phyloP scores from a whole-genome alignment of 2,329 filamentous ascomycete species.

The Trichoderma simmonsii region DNA sequence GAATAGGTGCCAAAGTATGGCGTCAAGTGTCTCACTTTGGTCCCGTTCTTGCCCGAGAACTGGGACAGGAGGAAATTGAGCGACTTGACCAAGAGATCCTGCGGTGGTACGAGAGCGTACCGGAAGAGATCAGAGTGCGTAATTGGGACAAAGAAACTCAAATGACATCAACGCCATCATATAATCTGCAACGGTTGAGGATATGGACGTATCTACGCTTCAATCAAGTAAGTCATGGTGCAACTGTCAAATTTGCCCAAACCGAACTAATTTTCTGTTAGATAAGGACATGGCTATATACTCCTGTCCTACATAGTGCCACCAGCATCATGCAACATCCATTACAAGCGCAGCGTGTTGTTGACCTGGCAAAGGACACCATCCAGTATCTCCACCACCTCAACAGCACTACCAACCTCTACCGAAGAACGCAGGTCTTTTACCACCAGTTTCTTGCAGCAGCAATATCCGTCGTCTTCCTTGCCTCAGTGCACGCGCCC shows the following conservation, averaged over 20 bases:
- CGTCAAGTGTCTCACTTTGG: constrained; percentile 70
- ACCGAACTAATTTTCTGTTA: constrained; percentile 22
- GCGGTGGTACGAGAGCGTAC: constrained; percentile 81
- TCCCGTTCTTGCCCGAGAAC: constrained; percentile 55
- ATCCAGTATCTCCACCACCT: constrained; percentile 68
- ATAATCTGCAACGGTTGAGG: constrained; percentile 69
- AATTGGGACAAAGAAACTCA: constrained; percentile 55
- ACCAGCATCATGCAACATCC: constrained; percentile 78
- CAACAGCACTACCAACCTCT: constrained; percentile 69
- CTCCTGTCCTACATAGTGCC: constrained; percentile 79
- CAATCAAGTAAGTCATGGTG: constrained; percentile 58
- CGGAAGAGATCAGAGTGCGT: constrained; percentile 54
- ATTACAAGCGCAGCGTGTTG: constrained; percentile 67
- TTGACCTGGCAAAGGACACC: constrained; percentile 73
- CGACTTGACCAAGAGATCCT: constrained; percentile 79
- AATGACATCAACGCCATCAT: constrained; percentile 55
- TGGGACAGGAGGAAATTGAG: constrained; percentile 72
- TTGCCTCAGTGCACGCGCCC: constrained; percentile 73
- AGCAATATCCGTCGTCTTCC: constrained; percentile 70
- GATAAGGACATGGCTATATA: constrained; percentile 85
- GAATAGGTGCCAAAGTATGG: constrained; percentile 84
- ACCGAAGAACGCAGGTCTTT: constrained; percentile 68
- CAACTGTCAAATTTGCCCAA: neutral
- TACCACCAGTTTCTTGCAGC: constrained; percentile 79
- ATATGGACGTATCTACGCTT: constrained; percentile 82